phyloP scores from a whole-genome alignment of 176 grass and related monocot genomes.

The Cenchrus purpureus region DNA sequence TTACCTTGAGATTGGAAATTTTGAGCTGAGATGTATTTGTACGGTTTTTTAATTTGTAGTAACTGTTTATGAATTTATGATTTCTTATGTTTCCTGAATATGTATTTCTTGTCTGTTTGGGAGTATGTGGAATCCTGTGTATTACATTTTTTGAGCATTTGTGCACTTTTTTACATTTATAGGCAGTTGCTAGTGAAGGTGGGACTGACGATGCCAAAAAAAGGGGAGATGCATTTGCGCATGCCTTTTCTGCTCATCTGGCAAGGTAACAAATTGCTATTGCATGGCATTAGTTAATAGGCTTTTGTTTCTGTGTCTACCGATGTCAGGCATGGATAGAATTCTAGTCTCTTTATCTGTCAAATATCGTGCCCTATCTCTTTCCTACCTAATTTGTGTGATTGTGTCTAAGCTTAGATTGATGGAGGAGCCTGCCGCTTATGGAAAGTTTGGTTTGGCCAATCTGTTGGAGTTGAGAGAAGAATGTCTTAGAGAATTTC shows the following conservation, averaged over 20 bases:
- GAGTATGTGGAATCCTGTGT: background rate
- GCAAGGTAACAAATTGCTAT: slow-evolving; percentile 63
- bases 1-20: background rate
- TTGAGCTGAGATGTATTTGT: background rate
- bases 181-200: slow-evolving; percentile 99
- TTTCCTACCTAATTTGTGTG: slow-evolving; percentile 45
- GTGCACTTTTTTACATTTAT: slow-evolving; percentile 21
- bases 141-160: slow-evolving; percentile 14
- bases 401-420: slow-evolving; percentile 64
- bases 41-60: background rate
- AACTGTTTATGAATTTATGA: slow-evolving; percentile 11
- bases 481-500: slow-evolving; percentile 99
- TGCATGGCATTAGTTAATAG: slow-evolving; percentile 26
- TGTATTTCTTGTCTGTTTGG: background rate
- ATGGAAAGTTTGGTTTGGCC: slow-evolving; percentile 93
- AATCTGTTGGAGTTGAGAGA: slow-evolving; percentile 95
- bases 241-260: slow-evolving; percentile 97
- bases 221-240: slow-evolving; percentile 94
- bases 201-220: slow-evolving; percentile 95
- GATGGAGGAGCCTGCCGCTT: slow-evolving; percentile 97
- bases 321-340: background rate
- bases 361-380: background rate
- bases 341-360: background rate
- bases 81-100: slow-evolving; percentile 12
- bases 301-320: slow-evolving; percentile 9